A percentile compares a stretch with the other conserved stretches of the same genome.
Evolutionary conservation across 352 stramenopile species (phyloP).

Genomic region (Blastocystis hominis): DNA sequence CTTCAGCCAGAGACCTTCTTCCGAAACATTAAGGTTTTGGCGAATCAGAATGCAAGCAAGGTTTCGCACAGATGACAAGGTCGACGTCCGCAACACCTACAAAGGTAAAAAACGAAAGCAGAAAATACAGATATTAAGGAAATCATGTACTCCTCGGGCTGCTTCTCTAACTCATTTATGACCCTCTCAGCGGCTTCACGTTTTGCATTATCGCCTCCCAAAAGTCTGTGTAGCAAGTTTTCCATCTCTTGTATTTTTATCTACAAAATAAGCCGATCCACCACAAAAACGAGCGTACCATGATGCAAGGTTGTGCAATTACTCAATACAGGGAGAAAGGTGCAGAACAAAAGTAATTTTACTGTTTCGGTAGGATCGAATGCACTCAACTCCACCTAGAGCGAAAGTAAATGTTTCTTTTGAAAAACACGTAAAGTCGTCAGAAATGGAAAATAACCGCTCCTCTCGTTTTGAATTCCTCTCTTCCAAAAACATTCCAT

Average conservation of each 20-base stretch:
- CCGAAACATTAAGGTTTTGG: constrained; percentile 31
- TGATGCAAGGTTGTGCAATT: neutral
- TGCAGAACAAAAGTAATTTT: neutral
- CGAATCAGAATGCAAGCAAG: constrained; percentile 52
- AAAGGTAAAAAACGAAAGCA: neutral
- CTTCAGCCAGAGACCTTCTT: constrained; percentile 23
- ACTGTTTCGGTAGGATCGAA: neutral
- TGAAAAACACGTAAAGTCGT: neutral
- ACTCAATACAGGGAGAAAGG: neutral
- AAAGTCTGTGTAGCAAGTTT: constrained; percentile 19
- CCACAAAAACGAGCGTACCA: neutral
- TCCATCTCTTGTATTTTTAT: constrained; percentile 32
- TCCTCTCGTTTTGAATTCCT: neutral
- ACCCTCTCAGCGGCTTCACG: neutral
- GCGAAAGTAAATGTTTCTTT: neutral
- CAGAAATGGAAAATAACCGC: neutral
- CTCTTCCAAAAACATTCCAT: neutral
- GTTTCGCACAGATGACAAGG: constrained; percentile 28
- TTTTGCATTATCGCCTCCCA: constrained; percentile 2
- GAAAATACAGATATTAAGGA: constrained; percentile 9
- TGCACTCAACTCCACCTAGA: neutral
- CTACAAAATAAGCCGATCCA: neutral
- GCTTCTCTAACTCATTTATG: constrained; percentile 26
- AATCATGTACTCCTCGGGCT: constrained; percentile 29
- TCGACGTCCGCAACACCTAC: constrained; percentile 43